Evolutionary conservation across 176 grass and related monocot species (phyloP).

Genomic region (Puccinellia tenuiflora): DNA sequence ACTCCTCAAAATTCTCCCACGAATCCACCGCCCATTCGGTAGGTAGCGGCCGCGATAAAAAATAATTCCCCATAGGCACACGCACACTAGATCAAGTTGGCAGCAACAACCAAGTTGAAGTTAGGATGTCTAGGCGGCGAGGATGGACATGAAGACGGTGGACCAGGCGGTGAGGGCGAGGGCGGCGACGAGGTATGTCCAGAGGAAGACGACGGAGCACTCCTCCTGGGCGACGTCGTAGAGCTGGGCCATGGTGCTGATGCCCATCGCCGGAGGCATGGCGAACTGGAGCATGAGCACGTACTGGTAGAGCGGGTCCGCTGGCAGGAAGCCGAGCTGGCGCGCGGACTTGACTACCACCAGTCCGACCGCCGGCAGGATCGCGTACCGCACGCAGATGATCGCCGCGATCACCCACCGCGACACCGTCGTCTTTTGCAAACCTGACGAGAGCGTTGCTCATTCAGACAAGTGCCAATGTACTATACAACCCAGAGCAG

Average conservation of each 20-base stretch:
- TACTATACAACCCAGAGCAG: too few species aligned
- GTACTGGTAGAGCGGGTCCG: constrained; percentile 60
- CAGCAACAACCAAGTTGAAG: neutral
- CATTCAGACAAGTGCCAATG: neutral
- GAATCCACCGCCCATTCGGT: too few species aligned
- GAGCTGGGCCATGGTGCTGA: constrained; percentile 50
- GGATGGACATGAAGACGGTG: constrained; percentile 23
- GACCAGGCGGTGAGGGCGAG: constrained; percentile 59
- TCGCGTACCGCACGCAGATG: constrained; percentile 41
- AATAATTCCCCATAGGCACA: too few species aligned
- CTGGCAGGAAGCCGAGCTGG: constrained; percentile 40
- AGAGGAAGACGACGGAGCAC: constrained; percentile 56
- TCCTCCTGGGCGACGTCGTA: constrained; percentile 61
- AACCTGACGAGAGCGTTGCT: constrained; percentile 18
- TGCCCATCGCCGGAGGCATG: constrained; percentile 67
- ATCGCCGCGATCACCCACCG: constrained; percentile 24
- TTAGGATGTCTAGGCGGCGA: neutral
- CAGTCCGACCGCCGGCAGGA: constrained; percentile 50
- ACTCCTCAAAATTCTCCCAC: too few species aligned
- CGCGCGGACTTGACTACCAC: constrained; percentile 34
- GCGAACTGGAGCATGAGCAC: constrained; percentile 71
- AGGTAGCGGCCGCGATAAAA: too few species aligned
- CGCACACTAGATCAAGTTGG: neutral
- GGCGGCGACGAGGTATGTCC: constrained; percentile 52
- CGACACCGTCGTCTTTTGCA: constrained; percentile 33